phyloP scores from a whole-genome alignment of 2,329 filamentous ascomycete species.

The Neofusicoccum laricinum region DNA sequence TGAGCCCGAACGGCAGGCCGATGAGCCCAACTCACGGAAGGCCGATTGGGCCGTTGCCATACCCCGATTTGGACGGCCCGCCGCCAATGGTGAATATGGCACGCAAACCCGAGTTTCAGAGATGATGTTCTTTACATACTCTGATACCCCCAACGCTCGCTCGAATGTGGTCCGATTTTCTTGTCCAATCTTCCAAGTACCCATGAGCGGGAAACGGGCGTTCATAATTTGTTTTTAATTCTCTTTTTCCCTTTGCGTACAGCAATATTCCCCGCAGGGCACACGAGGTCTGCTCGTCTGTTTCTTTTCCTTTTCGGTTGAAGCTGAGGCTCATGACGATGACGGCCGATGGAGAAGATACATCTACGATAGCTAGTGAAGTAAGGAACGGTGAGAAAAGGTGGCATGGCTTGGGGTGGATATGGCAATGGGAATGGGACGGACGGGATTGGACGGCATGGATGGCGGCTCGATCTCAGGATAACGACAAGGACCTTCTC shows the following conservation, averaged over 20 bases:
- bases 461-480: not conserved
- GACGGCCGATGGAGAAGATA: not conserved
- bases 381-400: not conserved
- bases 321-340: not conserved
- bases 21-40: slow-evolving; percentile 23
- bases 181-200: not conserved
- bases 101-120: slow-evolving; percentile 71
- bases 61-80: slow-evolving; percentile 75
- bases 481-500: not conserved
- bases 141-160: not conserved
- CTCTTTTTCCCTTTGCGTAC: not conserved
- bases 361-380: not conserved
- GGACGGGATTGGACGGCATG: not conserved
- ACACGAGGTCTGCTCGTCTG: not conserved
- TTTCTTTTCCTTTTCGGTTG: not conserved
- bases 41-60: slow-evolving; percentile 57
- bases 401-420: not conserved
- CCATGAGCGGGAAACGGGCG: not conserved
- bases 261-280: not conserved
- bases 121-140: not conserved
- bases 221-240: not conserved
- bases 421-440: not conserved
- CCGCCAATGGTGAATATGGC: slow-evolving; percentile 84
- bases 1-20: slow-evolving; percentile 17
- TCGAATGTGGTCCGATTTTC: not conserved